A percentile compares a stretch with the other conserved stretches of the same genome.
phyloP scores from a whole-genome alignment of 495 filamentous ascomycete species.

The Lasiosphaeriaceae sp. region DNA sequence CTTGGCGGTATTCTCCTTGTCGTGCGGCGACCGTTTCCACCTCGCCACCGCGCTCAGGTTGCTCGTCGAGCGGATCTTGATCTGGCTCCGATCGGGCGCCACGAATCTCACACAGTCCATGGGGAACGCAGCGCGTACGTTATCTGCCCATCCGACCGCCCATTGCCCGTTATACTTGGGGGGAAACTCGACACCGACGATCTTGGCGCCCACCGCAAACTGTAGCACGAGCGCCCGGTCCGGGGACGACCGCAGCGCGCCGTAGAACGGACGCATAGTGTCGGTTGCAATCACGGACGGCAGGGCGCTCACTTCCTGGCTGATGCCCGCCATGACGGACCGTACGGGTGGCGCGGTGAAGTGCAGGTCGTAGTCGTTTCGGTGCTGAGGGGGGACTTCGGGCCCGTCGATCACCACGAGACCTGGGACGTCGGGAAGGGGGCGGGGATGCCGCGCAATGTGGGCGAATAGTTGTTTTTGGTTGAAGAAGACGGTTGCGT shows the following conservation, averaged over 20 bases:
- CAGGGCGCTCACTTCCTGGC: constrained; percentile 25
- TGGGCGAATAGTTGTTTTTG: constrained; percentile 37
- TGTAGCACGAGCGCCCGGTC: constrained; percentile 36
- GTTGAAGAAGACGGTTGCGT: constrained; percentile 41
- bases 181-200: constrained; percentile 46
- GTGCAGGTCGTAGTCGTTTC: constrained; percentile 45
- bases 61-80: constrained; percentile 22
- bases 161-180: constrained; percentile 42
- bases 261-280: constrained; percentile 25
- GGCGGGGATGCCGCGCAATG: constrained; percentile 37
- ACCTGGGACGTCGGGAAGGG: constrained; percentile 36
- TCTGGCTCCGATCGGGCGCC: constrained; percentile 31
- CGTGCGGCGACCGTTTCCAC: constrained; percentile 45
- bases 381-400: constrained; percentile 13
- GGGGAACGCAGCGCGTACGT: constrained; percentile 38
- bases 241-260: constrained; percentile 29
- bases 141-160: constrained; percentile 46
- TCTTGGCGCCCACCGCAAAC: constrained; percentile 37
- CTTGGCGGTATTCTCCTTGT: constrained; percentile 24
- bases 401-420: constrained; percentile 33
- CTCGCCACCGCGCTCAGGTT: constrained; percentile 33
- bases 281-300: constrained; percentile 35
- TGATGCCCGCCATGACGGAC: constrained; percentile 26
- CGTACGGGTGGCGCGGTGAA: constrained; percentile 31
- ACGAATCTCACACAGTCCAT: constrained; percentile 35